Conservation (phyloP, 352 stramenopile genomes). For the Pythium coloratum region DNA sequence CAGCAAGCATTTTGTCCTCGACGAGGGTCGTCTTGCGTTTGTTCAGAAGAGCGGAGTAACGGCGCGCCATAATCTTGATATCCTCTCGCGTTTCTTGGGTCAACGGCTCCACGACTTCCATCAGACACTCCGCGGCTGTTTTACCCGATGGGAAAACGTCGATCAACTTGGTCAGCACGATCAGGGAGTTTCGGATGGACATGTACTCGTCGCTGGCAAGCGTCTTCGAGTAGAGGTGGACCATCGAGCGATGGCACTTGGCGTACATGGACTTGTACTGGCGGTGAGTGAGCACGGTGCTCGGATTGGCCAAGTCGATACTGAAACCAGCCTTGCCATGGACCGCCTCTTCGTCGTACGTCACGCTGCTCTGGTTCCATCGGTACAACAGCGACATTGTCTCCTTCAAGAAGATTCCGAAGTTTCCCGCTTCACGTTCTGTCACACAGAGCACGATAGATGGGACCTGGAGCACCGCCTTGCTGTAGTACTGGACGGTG, state of each 20-base stretch:
- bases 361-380: conserved; percentile 77
- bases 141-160: conserved; percentile 78
- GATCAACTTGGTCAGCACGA: conserved; percentile 89
- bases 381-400: conserved; percentile 64
- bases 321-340: conserved; percentile 76
- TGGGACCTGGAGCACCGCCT: conserved; percentile 73
- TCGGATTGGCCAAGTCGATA: conserved; percentile 64
- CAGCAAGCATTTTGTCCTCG: conserved; percentile 59
- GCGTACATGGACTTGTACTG: conserved; percentile 80
- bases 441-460: conserved; percentile 81
- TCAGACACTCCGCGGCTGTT: conserved; percentile 54
- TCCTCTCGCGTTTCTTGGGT: conserved; percentile 85
- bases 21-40: conserved; percentile 70
- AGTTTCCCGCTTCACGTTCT: conserved; percentile 82
- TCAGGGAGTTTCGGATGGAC: conserved; percentile 81
- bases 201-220: conserved; percentile 78
- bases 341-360: conserved; percentile 80
- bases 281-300: conserved; percentile 54
- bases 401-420: conserved; percentile 86
- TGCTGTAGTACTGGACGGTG: conserved; percentile 83
- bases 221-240: conserved; percentile 61
- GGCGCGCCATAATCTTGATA: conserved; percentile 90
- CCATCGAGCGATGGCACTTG: conserved; percentile 73
- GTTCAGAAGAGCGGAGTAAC: conserved; percentile 81
- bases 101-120: conserved; percentile 66